A percentile compares a stretch with the other conserved stretches of the same genome.
These are phyloP conservation scores for Coemansia umbellata DNA, from an alignment of 192 early-diverging fungal genomes.

Conservation along the genomic window DNA sequence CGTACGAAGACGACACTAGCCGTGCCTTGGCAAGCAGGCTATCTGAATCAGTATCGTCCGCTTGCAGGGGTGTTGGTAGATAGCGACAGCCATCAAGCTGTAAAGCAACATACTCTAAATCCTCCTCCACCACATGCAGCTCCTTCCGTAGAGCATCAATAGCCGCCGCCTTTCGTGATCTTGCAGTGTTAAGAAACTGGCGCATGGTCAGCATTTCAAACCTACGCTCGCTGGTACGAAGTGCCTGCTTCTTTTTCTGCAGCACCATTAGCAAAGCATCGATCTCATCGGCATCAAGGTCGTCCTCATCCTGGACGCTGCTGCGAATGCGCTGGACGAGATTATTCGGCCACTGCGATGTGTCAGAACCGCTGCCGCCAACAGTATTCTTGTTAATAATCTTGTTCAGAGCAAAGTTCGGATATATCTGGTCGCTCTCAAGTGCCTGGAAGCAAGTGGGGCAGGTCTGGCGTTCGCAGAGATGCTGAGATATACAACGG, in stretches of 20 bases:
- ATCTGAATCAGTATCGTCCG: conserved; percentile 8
- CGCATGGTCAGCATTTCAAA: conserved; percentile 57
- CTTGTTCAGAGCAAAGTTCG: conserved; percentile 67
- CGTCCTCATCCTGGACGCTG: conserved; percentile 29
- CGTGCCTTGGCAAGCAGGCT: conserved; percentile 8
- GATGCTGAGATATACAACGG: conserved; percentile 69
- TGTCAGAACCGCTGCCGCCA: not conserved
- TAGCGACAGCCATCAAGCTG: conserved; percentile 31
- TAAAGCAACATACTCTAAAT: conserved; percentile 34
- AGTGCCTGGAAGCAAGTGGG: conserved; percentile 65
- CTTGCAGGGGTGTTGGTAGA: not conserved
- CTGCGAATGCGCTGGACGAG: conserved; percentile 30
- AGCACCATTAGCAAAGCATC: conserved; percentile 58
- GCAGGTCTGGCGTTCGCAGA: conserved; percentile 57
- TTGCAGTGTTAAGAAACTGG: conserved; percentile 64
- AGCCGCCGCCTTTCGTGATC: conserved; percentile 54
- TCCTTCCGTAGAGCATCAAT: conserved; percentile 43
- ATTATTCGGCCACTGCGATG: conserved; percentile 10
- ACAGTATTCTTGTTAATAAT: conserved; percentile 21
- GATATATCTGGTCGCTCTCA: conserved; percentile 67
- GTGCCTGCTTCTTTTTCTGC: conserved; percentile 58
- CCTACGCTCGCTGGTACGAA: conserved; percentile 55
- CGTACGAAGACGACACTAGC: conserved; percentile 1
- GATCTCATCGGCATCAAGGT: conserved; percentile 55
- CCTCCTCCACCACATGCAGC: conserved; percentile 39